A percentile compares a stretch with the other conserved stretches of the same genome.
Evolutionary conservation across 371 early-diverging fungal genomes (phyloP).

Genomic region (Thermomucor indicae-seudaticae): DNA sequence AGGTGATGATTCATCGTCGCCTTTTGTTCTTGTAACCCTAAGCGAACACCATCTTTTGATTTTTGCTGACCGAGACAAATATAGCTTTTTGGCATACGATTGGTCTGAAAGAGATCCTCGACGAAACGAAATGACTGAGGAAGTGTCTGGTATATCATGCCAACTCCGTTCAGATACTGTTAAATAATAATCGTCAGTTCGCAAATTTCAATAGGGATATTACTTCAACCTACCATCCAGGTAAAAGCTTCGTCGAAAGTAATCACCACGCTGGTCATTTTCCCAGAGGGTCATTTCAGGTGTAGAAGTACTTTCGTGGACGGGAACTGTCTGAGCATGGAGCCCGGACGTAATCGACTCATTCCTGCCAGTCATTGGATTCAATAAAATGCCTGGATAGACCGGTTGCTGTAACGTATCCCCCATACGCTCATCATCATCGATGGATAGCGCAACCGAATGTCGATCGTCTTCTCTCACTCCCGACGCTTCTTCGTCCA

Average conservation of each 20-base stretch:
- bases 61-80: conserved; percentile 42
- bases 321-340: background rate
- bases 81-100: conserved; percentile 30
- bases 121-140: background rate
- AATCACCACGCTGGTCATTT: background rate
- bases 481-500: too few relatives aligned
- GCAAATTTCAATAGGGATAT: too few relatives aligned
- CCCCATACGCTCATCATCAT: too few relatives aligned
- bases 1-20: conserved; percentile 4
- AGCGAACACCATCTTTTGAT: conserved; percentile 35
- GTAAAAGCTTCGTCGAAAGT: background rate
- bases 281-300: conserved; percentile 1
- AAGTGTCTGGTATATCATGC: background rate
- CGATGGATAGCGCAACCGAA: too few relatives aligned
- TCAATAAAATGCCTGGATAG: conserved; percentile 16
- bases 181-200: too few relatives aligned
- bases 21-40: background rate
- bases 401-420: too few relatives aligned
- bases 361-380: conserved; percentile 5
- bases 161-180: background rate
- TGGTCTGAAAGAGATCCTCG: conserved; percentile 4
- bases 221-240: background rate
- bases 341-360: background rate
- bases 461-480: too few relatives aligned
- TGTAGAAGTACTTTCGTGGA: background rate